Evolutionary conservation across 257 asterid species (phyloP), one percentile per base, ranked within the genome.

Genomic region (Solanum habrochaites): DNA sequence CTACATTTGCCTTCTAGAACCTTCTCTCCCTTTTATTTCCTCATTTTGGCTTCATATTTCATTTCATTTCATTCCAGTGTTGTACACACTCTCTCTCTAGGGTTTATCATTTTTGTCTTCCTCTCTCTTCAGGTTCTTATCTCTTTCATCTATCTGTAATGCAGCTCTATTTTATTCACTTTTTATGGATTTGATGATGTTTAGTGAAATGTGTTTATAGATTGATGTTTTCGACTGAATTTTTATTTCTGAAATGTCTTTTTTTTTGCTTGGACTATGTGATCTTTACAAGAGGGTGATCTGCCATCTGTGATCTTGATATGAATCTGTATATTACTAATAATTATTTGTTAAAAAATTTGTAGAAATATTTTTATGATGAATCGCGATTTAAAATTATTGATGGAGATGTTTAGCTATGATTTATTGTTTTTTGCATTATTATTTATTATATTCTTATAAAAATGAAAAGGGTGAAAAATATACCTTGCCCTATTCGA

Each of bases 21-120:
- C 83, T 86, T 92, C 91, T 40, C 87, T 87, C n/a, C 8, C 87
- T 87, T 87, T 71, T 71, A 82, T 42, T 20, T 58, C 7, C 39
- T 43, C 20, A 31, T 60, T 85, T 69, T 35, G 47, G 80, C 75
- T 39, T 42, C 67, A 20, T 40, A 29, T 37, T 49, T 42, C 18
- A 47, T 49, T 49, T 62, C 64, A 7, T 23, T 72, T 69, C 11
- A 47, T 23, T 3, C 47, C 8, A 3, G 11, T 83, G 89, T 92
- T 62, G 80, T 91, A 64, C 71, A 5, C 32, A 85, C 93, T 70
- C 94, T 88, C 89, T 83, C 82, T 32, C 25, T 70, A 52, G 90
- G 96, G 95, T 95, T 21, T 37, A 90, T 82, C 2, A 84, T 47
- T 21, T 74, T 42, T 23, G 31, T 35, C 73, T 18, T 8, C 9